Percentiles rank a stretch among this genome's conserved stretches.
phyloP scores from a whole-genome alignment of 495 filamentous ascomycete genomes.

The Cercophora samala region DNA sequence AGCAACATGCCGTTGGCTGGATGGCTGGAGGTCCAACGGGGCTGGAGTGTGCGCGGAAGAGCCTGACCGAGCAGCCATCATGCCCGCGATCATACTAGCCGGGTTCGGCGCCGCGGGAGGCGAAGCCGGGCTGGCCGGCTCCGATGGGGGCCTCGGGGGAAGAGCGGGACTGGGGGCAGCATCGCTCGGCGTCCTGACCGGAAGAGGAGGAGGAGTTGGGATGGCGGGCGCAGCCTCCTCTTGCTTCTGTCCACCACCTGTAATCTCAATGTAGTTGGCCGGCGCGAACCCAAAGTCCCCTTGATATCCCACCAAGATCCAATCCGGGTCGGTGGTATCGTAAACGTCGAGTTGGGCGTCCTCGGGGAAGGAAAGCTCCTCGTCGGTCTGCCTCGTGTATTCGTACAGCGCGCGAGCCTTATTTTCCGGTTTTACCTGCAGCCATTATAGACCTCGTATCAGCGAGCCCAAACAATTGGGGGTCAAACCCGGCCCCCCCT shows the following conservation, averaged over 20 bases:
- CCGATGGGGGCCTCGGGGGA: constrained; percentile 32
- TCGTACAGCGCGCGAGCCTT: constrained; percentile 88
- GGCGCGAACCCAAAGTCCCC: constrained; percentile 92
- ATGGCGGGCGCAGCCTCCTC: constrained; percentile 27
- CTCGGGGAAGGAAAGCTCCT: constrained; percentile 94
- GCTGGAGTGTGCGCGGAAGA: constrained; percentile 26
- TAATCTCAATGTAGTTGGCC: constrained; percentile 90
- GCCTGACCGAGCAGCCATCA: constrained; percentile 55
- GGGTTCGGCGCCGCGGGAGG: constrained; percentile 52
- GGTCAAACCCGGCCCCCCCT: background rate
- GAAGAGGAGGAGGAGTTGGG: constrained; percentile 33
- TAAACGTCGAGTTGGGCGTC: constrained; percentile 80
- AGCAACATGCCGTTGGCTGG: constrained; percentile 20
- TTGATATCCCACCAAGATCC: constrained; percentile 85
- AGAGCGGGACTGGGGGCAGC: constrained; percentile 33
- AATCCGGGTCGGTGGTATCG: constrained; percentile 90
- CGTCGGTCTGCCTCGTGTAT: constrained; percentile 94
- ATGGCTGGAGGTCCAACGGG: constrained; percentile 25
- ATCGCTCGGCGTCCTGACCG: constrained; percentile 31
- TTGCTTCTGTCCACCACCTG: constrained; percentile 27
- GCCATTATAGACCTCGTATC: background rate
- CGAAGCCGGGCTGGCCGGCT: constrained; percentile 26
- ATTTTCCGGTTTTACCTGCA: constrained; percentile 66
- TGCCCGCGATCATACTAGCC: constrained; percentile 67
- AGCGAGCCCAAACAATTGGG: background rate